These are phyloP conservation scores for Skeletonema menzelii DNA, from an alignment of 108 stramenopile species.

Conservation along the genomic window DNA sequence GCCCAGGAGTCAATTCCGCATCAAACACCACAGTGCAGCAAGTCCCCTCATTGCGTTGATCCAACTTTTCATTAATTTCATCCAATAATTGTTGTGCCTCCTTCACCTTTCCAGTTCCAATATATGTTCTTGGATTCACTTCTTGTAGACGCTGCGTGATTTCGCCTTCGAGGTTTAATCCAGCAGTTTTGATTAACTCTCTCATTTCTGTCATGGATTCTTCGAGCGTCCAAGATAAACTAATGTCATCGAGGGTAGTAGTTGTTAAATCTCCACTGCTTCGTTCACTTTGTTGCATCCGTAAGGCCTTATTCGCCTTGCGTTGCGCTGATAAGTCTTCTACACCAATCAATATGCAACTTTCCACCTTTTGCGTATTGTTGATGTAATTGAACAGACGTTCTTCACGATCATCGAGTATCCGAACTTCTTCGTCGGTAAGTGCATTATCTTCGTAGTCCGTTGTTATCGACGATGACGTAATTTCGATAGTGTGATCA, in stretches of 20 bases:
- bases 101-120: conserved; percentile 82
- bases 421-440: conserved; percentile 63
- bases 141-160: conserved; percentile 89
- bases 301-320: conserved; percentile 23
- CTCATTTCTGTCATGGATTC: conserved; percentile 94
- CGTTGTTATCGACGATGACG: not conserved
- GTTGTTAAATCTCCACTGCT: not conserved
- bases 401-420: conserved; percentile 80
- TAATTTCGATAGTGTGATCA: not conserved
- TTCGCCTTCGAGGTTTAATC: conserved; percentile 74
- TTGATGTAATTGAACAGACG: conserved; percentile 65
- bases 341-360: conserved; percentile 81
- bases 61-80: conserved; percentile 28
- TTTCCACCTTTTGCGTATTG: conserved; percentile 59
- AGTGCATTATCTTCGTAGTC: conserved; percentile 1
- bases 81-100: conserved; percentile 69
- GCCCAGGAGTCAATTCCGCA: conserved; percentile 74
- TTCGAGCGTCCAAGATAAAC: conserved; percentile 63
- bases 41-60: conserved; percentile 3
- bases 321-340: conserved; percentile 62
- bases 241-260: not conserved
- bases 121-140: conserved; percentile 91
- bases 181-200: conserved; percentile 91
- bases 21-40: conserved; percentile 92
- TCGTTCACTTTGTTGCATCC: conserved; percentile 10